Evolutionary conservation across 257 asterid species (phyloP), one percentile per base, ranked within the genome.

Genomic region (Penstemon eatonii): DNA sequence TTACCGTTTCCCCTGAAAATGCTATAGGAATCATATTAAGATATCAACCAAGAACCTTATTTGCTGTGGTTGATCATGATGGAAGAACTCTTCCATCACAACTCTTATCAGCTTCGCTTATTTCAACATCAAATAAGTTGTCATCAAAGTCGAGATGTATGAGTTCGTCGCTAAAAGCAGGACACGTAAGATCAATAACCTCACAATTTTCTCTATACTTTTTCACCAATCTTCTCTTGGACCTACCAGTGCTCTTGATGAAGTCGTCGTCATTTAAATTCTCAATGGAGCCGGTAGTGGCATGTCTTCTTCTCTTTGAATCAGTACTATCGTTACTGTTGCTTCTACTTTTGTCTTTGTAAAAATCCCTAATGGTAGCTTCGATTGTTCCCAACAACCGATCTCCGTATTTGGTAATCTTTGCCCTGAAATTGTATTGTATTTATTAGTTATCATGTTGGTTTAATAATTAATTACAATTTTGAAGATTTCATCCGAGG

Each of bases 341-440:
- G 78, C 92, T 82, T 72, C 88, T 75, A 25, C 63, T 79, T 70
- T 75, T 82, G 40, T 77, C 89, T 57, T 78, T 85, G 75, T 71
- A 8, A 77, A 75, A 45, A 44, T 84, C 97, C 77, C 73, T 86
- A 67, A 92, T 71, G 10, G 88, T 79, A 25, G 88, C 96, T 73
- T 87, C 95, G 40, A 92, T 81, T 33, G 96, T 89, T 78, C 87
- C 87, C 82, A 92, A 62, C 18, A 92, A 49, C 40, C 86, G 81
- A 43, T 87, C 95, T 11, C 98, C 98, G 19, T 92, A 92, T 75
- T 85, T 92, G 66, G 62, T 76, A 15, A 89, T 59, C 71, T 86
- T 92, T 38, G 68, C 93, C 81, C 98, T 92, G 77, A 61, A 69
- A 74, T 60, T 67, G 64, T 56, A 42, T 47, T 39, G 76, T 25